Percentiles rank a stretch among this genome's conserved stretches.
phyloP scores from a whole-genome alignment of 2,329 filamentous ascomycete species.

The Fusarium brachygibbosum region DNA sequence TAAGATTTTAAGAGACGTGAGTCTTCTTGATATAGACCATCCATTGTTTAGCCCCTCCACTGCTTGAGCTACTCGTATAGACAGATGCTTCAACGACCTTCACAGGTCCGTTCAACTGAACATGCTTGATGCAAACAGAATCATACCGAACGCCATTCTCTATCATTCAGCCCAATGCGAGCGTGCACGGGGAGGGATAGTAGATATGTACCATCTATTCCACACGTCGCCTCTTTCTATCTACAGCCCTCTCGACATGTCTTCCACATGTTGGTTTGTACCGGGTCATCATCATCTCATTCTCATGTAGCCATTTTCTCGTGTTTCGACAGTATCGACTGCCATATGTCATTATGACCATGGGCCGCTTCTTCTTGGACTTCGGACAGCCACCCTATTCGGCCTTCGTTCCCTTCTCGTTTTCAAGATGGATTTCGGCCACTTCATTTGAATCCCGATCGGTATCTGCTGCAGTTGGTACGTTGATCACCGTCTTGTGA shows the following conservation, averaged over 20 bases:
- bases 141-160: slow-evolving; percentile 34
- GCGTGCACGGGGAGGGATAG: slow-evolving; percentile 9
- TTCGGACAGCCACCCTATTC: slow-evolving; percentile 40
- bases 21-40: slow-evolving; percentile 11
- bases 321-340: slow-evolving; percentile 28
- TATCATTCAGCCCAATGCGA: slow-evolving; percentile 26
- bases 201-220: slow-evolving; percentile 37
- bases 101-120: slow-evolving; percentile 21
- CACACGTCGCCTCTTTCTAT: slow-evolving; percentile 37
- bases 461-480: slow-evolving; percentile 54
- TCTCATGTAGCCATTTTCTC: slow-evolving; percentile 35
- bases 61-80: slow-evolving; percentile 25
- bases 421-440: slow-evolving; percentile 64
- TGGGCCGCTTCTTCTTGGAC: slow-evolving; percentile 26
- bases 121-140: slow-evolving; percentile 37
- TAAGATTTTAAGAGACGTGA: background rate
- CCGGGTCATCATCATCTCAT: slow-evolving; percentile 32
- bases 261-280: slow-evolving; percentile 23
- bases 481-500: slow-evolving; percentile 55
- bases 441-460: slow-evolving; percentile 61
- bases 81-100: slow-evolving; percentile 6
- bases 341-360: slow-evolving; percentile 21
- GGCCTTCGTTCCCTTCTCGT: slow-evolving; percentile 51
- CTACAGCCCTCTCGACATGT: slow-evolving; percentile 38
- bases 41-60: slow-evolving; percentile 23